These are phyloP conservation scores for Oxytropis ochrocephala DNA, from an alignment of 306 rosid species.

Conservation along the genomic window DNA sequence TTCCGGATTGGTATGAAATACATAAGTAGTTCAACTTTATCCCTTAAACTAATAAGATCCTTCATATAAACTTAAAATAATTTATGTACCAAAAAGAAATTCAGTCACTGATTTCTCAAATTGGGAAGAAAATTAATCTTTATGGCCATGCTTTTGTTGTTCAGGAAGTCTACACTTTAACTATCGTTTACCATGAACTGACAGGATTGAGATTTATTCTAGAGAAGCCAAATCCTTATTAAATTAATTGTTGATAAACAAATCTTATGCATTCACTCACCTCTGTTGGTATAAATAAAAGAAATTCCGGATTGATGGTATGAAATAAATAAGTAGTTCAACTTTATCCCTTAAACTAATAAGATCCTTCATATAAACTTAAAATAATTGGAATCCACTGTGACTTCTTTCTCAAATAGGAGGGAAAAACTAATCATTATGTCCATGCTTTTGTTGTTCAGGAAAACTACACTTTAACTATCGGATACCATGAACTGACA, in stretches of 20 bases:
- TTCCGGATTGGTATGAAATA: neutral
- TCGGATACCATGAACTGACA: constrained; percentile 84
- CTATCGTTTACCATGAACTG: constrained; percentile 78
- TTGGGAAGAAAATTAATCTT: neutral
- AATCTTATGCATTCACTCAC: neutral
- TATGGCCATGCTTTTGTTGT: neutral
- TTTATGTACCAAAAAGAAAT: neutral
- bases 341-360: neutral
- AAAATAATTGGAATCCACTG: neutral
- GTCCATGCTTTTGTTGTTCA: constrained; percentile 7
- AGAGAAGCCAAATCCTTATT: constrained; percentile 46
- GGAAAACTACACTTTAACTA: constrained; percentile 53
- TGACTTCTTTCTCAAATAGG: neutral
- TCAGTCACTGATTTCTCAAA: neutral
- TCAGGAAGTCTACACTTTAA: constrained; percentile 58
- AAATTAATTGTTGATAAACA: neutral
- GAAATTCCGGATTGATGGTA: neutral
- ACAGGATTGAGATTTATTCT: constrained; percentile 64
- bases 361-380: neutral
- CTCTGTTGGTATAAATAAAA: neutral
- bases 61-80: neutral
- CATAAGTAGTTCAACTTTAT: neutral
- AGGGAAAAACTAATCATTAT: neutral
- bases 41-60: neutral
- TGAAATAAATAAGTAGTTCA: neutral